Percentiles rank a stretch among this genome's conserved stretches.
Evolutionary conservation across 176 grass and related monocot species (phyloP).

Genomic region (Carex scoparia): DNA sequence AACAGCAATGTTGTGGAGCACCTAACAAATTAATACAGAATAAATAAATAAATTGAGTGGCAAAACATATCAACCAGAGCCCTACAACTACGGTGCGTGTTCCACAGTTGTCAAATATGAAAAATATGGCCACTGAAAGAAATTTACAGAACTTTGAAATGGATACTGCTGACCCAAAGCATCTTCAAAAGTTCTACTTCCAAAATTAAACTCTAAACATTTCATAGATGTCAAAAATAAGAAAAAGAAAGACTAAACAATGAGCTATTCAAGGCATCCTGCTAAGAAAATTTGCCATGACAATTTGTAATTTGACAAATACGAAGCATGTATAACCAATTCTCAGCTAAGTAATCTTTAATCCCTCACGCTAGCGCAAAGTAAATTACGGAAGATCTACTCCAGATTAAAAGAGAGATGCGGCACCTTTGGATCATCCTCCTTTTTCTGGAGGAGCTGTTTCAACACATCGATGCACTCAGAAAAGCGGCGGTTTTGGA

Average conservation of each 20-base stretch:
- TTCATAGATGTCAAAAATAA: neutral
- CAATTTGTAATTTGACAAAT: neutral
- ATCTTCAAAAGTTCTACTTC: neutral
- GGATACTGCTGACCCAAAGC: neutral
- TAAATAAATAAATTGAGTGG: neutral
- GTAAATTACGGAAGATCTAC: slow-evolving; percentile 15
- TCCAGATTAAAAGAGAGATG: neutral
- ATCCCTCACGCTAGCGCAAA: neutral
- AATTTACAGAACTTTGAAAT: neutral
- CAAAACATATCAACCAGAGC: neutral
- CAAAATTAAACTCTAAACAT: neutral
- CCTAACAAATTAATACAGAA: slow-evolving; percentile 42
- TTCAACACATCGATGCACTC: slow-evolving; percentile 67
- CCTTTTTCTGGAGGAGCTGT: slow-evolving; percentile 65
- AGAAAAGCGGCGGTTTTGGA: slow-evolving; percentile 59
- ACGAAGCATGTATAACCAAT: neutral
- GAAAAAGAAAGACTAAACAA: neutral
- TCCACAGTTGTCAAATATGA: neutral
- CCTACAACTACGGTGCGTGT: neutral
- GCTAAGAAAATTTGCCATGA: neutral
- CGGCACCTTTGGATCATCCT: slow-evolving; percentile 68
- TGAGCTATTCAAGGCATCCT: neutral
- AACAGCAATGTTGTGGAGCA: slow-evolving; percentile 91
- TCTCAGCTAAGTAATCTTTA: neutral
- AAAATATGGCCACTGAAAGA: neutral